Base-by-base conservation (phyloP, 2,329 filamentous ascomycete species). In the Apiospora malaysiana region DNA sequence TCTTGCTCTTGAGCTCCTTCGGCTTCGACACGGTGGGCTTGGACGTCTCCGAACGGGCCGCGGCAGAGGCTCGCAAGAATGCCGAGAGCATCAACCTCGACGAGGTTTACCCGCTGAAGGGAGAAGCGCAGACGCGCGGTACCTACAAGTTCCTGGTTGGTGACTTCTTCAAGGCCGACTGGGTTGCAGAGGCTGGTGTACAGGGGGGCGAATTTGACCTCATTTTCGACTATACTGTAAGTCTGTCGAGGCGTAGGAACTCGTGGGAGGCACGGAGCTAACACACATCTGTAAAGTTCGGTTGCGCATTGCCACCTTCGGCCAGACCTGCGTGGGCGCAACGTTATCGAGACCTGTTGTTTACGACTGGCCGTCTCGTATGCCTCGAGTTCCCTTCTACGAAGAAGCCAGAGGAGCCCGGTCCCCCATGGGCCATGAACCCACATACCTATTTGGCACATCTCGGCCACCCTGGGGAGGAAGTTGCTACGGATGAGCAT, bases 1-100 rank as follows among this genome's bases (percentile, higher is more conserved):
- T 94, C 1, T 85, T 94, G 12, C 84, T 97, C 47, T 86, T 97
- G 63, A 88, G 90, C 68, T 89, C 89, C 12, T 89, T 91, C 77
- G 94, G 94, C 0, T 96, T 93, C 79, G 92, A 97, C 81, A 90
- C 90, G 1, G 91, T 89, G 76, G 94, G 93, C 0, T 82, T 97
- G 1, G 94, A 97, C 78, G 87, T 88, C 70, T 91, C 90, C 63
- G 77, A 83, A 10, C 77, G 76, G 18, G 86, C 85, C 2, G 74
- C 85, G 10, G 79, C 84, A 14, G 82, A 82, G 45, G 89, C 88
- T 1, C 77, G 81, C 70, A 81, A 83, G 74, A 85, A 85, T 49
- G 80, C 84, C 71, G 75, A 75, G 59, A 77, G 78, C 77, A 32
- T 79, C 80, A 46, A 81, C 80, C 68, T 84, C 43, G 87, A 88